These are phyloP conservation scores for Mycena vulgaris DNA, from an alignment of 768 basidiomycete species.

Conservation along the genomic window DNA sequence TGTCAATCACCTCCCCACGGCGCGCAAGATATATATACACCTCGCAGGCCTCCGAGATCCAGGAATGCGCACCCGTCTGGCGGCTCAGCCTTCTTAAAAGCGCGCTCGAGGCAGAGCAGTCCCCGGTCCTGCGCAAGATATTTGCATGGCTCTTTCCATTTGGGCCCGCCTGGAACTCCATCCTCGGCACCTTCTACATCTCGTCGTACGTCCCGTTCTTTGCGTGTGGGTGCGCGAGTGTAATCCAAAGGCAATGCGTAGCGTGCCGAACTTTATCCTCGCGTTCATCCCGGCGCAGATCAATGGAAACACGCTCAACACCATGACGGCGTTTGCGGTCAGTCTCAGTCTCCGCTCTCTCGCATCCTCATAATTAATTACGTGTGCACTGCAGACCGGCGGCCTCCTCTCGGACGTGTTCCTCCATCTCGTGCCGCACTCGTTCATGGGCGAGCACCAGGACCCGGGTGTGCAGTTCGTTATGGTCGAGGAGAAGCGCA, in stretches of 20 bases:
- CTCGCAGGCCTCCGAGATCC: constrained; percentile 23
- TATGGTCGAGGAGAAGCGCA: constrained; percentile 92
- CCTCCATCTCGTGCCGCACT: constrained; percentile 91
- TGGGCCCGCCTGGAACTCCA: constrained; percentile 90
- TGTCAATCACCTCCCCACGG: not conserved
- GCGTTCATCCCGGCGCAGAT: constrained; percentile 94
- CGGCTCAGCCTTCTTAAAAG: constrained; percentile 71
- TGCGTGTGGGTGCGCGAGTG: no score
- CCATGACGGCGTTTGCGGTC: constrained; percentile 95
- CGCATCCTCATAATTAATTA: constrained; percentile 36
- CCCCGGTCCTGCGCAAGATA: constrained; percentile 83
- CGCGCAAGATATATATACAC: not conserved
- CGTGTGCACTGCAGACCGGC: constrained; percentile 75
- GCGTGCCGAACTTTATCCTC: constrained; percentile 94
- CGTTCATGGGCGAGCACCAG: constrained; percentile 91
- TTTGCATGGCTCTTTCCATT: constrained; percentile 92
- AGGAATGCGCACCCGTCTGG: constrained; percentile 35
- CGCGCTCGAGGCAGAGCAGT: constrained; percentile 73
- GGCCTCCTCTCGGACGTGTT: constrained; percentile 95
- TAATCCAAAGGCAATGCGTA: no score
- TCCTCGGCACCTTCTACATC: constrained; percentile 95
- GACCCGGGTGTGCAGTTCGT: constrained; percentile 80
- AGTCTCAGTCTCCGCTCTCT: constrained; percentile 45
- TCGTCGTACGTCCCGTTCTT: constrained; percentile 88
- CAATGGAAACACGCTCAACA: constrained; percentile 87